Evolutionary conservation across 768 basidiomycete genomes (phyloP), one percentile per base, ranked within the genome.

Genomic region (Russula olivacea): DNA sequence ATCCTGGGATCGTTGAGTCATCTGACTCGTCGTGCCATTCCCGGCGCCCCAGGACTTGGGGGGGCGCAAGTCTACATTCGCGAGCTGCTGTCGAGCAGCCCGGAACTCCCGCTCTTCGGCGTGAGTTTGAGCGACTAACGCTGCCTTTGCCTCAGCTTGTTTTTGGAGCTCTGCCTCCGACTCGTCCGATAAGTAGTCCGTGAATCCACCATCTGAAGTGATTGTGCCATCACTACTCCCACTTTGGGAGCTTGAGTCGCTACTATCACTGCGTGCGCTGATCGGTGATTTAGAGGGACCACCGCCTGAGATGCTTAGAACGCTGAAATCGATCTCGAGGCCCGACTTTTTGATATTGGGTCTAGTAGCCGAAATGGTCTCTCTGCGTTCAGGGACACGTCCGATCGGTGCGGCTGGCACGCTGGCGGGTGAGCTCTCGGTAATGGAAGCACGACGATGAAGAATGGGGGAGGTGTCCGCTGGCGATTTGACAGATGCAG

Each of bases 161-260:
- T 89, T 79, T 74, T 93, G 91, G 59, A 93, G 74, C 71, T 93
- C 91, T 30, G 85, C 89, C 70, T 93, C 91, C n/a, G 90, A 92
- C 74, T 93, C 91, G 71, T 92, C 91, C n/a, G 90, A 92, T 34
- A 92, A 75, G 72, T 93, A 93, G 72, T 93, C 91, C 14, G 91
- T 93, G 70, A 93, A 93, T 17, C 84, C 89, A 14, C 90, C 91
- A 68, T 92, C 91, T 10, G 90, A 91, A 4, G 87, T 91, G 60
- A 92, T 80, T 4, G 91, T 92, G 63, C 83, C 83, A 71, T 89
- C 88, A 3, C 86, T 84, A 70, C 83, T 68, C 17, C 76, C 76
- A 64, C 79, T 76, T 69, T 72, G 72, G 41, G 78, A 78, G 52
- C 86, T 52, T 15, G 67, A 85, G 66, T 86, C 83, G 56, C 82